Conservation (phyloP, 2,329 filamentous ascomycete genomes). For the Tympanopsis confertula region DNA sequence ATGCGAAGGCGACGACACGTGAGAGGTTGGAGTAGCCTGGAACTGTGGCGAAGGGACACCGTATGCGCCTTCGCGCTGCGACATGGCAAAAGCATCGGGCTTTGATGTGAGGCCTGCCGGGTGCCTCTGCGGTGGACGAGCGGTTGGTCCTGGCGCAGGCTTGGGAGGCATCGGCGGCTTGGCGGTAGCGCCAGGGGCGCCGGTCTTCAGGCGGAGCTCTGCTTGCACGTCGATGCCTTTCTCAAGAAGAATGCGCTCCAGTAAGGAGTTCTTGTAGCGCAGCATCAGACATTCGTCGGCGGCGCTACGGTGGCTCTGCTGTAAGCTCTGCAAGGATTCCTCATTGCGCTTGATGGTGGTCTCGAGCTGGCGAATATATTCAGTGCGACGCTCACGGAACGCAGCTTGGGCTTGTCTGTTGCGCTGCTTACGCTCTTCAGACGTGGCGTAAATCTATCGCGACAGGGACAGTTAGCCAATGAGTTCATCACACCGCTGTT, state of each 20-base stretch:
- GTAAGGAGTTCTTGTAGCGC: constrained; percentile 91
- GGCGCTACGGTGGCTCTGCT: constrained; percentile 85
- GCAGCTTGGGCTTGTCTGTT: constrained; percentile 95
- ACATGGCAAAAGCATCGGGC: constrained; percentile 41
- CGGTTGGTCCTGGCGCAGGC: constrained; percentile 45
- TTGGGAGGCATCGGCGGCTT: constrained; percentile 24
- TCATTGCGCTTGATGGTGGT: constrained; percentile 96
- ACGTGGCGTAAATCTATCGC: constrained; percentile 87
- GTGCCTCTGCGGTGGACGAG: constrained; percentile 62
- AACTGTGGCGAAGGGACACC: constrained; percentile 57
- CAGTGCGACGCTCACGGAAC: constrained; percentile 88
- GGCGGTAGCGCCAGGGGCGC: constrained; percentile 67
- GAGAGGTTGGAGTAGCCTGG: constrained; percentile 73
- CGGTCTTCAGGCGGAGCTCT: constrained; percentile 84
- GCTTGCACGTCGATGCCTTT: constrained; percentile 98
- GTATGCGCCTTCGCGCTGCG: constrained; percentile 33
- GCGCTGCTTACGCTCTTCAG: constrained; percentile 93
- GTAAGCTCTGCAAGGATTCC: constrained; percentile 80
- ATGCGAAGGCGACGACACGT: constrained; percentile 52
- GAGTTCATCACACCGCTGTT: constrained; percentile 4
- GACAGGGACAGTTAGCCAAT: constrained; percentile 4
- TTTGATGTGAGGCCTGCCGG: constrained; percentile 68
- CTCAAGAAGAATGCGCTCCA: constrained; percentile 89
- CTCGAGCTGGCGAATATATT: constrained; percentile 98
- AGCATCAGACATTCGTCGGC: constrained; percentile 97